These are phyloP conservation scores for Podospora pseudoanserina DNA, from an alignment of 495 filamentous ascomycete species.

Conservation along the genomic window DNA sequence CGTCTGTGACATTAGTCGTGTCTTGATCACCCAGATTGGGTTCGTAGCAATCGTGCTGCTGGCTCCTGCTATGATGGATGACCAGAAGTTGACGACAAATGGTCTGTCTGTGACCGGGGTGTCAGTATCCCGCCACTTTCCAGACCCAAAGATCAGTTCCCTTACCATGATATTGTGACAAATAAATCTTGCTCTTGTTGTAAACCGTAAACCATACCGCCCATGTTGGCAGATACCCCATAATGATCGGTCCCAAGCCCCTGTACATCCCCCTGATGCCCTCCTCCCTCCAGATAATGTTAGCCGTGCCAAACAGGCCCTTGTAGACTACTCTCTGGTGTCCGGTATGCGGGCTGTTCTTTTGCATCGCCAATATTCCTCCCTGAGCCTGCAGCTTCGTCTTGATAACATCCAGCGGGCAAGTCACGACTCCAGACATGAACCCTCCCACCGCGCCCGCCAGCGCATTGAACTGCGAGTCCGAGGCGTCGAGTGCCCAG, in stretches of 20 bases:
- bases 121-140: conserved; percentile 1
- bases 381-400: conserved; percentile 97
- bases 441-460: conserved; percentile 86
- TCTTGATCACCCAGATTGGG: conserved; percentile 99
- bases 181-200: conserved; percentile 74
- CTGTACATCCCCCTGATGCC: conserved; percentile 89
- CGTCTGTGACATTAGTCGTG: conserved; percentile 89
- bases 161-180: conserved; percentile 61
- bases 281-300: conserved; percentile 79
- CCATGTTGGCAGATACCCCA: conserved; percentile 97
- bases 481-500: conserved; percentile 46
- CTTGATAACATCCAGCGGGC: conserved; percentile 98
- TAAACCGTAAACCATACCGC: conserved; percentile 97
- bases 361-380: conserved; percentile 53
- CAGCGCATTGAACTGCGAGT: conserved; percentile 58
- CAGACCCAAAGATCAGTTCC: background rate
- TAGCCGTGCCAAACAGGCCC: conserved; percentile 82
- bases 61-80: conserved; percentile 83
- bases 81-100: conserved; percentile 56
- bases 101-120: conserved; percentile 30
- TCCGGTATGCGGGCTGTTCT: conserved; percentile 26
- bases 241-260: conserved; percentile 85
- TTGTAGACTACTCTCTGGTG: conserved; percentile 62
- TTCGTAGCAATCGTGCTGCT: conserved; percentile 96
- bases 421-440: conserved; percentile 89